phyloP scores from a whole-genome alignment of 1,139 yeast genomes.

The Kodamaea alishanica region DNA sequence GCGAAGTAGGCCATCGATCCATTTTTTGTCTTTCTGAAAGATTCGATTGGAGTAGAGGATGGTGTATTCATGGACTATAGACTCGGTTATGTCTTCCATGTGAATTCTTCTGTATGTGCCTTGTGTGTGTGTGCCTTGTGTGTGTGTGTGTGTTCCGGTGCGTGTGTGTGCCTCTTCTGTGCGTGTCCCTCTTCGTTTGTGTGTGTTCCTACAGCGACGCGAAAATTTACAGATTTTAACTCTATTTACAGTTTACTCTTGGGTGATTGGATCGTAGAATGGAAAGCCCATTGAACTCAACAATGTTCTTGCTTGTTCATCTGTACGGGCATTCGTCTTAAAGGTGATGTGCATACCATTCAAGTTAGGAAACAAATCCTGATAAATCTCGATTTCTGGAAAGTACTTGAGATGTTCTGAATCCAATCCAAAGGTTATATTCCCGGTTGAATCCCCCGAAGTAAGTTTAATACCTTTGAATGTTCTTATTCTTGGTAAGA shows the following conservation, averaged over 20 bases:
- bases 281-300: slow-evolving; percentile 83
- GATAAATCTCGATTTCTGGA: slow-evolving; percentile 91
- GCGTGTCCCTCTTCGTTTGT: too few relatives aligned
- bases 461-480: slow-evolving; percentile 72
- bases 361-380: slow-evolving; percentile 83
- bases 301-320: slow-evolving; percentile 84
- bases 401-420: slow-evolving; percentile 76
- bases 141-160: neutral
- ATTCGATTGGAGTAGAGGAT: slow-evolving; percentile 45
- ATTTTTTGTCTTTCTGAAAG: slow-evolving; percentile 47
- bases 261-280: slow-evolving; percentile 35
- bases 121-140: neutral
- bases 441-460: slow-evolving; percentile 84
- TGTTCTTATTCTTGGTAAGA: slow-evolving; percentile 88
- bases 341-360: slow-evolving; percentile 85
- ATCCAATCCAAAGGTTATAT: slow-evolving; percentile 78
- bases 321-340: slow-evolving; percentile 87
- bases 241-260: slow-evolving; percentile 5
- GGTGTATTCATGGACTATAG: slow-evolving; percentile 35
- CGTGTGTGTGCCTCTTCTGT: neutral
- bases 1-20: slow-evolving; percentile 52
- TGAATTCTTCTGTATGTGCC: neutral
- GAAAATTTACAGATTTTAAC: neutral
- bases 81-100: slow-evolving; percentile 10
- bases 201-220: too few relatives aligned